phyloP scores from a whole-genome alignment of 129 eudicot species.

The Arctium lappa region DNA sequence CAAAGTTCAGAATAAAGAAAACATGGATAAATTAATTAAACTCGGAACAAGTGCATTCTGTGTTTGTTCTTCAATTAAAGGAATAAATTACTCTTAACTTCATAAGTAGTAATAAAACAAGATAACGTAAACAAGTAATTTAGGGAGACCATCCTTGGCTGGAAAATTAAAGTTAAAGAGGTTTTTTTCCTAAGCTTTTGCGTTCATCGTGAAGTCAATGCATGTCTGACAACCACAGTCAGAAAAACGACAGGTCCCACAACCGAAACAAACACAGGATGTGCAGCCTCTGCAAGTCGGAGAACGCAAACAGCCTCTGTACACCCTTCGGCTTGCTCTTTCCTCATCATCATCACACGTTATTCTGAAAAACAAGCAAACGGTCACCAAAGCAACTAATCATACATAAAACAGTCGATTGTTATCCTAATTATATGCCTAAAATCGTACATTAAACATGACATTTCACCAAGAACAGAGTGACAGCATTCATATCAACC shows the following conservation, averaged over 20 bases:
- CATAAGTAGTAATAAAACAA: background rate
- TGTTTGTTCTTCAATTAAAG: constrained; percentile 10
- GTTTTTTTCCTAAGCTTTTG: constrained; percentile 24
- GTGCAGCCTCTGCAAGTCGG: constrained; percentile 79
- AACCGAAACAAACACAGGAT: constrained; percentile 80
- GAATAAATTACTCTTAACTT: background rate
- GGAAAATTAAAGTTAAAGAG: background rate
- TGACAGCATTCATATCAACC: background rate
- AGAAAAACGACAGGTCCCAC: constrained; percentile 63
- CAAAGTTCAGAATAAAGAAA: background rate
- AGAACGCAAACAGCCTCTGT: constrained; percentile 58
- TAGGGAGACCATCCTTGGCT: background rate
- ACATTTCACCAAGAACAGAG: background rate
- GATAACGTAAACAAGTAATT: background rate
- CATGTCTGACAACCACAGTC: constrained; percentile 74
- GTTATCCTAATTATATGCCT: too few relatives aligned
- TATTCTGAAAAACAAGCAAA: constrained; percentile 21
- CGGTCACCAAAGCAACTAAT: background rate
- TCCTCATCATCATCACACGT: constrained; percentile 76
- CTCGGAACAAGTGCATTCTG: background rate
- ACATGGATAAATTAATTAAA: background rate
- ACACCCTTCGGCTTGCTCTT: constrained; percentile 65
- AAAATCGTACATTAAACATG: too few relatives aligned
- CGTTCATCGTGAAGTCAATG: constrained; percentile 56
- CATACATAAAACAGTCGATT: background rate